Base-by-base conservation (phyloP, 495 filamentous ascomycete species). In the Penicillium crystallinum region DNA sequence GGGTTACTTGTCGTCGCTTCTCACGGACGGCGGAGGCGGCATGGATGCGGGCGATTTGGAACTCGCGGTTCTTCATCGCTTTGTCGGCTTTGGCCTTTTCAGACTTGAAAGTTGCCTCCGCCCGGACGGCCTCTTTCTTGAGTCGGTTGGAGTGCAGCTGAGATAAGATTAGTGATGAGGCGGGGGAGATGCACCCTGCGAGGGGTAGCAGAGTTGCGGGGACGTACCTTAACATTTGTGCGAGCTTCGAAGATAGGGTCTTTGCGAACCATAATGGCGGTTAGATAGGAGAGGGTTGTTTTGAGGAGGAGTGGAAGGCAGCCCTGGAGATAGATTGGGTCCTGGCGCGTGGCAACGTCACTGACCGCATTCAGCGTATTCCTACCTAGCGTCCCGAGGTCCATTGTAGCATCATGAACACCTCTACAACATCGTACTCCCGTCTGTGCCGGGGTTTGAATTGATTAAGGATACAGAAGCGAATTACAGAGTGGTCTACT, bases 221-320 rank as follows among this genome's bases (percentile, higher is more conserved):
- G 43, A 50, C 55, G 55, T 45, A 77, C 74, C 53, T 77, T 75
- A 30, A 77, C 74, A 74, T 77, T 77, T 29, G 74, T 77, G 52
- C 74, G 74, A 29, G 74, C 74, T 60, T 77, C 74, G 55, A 77
- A 77, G 25, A 77, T 75, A 31, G 74, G 74, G 60, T 77, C 74
- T 54, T 68, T 71, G 49, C 72, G 69, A 57, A 73, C 71, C 74
- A 77, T 77, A 29, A 51, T 72, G 66, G 38, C 23, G 34, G 46
- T 40, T 35, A 36, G 21, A 15, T n/a, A 40, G n/a, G 39, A 21
- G n/a, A 43, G 19, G 23, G 14, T 38, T 37, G 19, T 39, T 50
- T 41, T 29, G 27, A 38, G 34, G 25, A 36, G 38, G 36, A 47
- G n/a, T 39, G 29, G 41, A 51, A 52, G 35, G 46, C 30, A 44